Conservation (phyloP, 192 early-diverging fungal genomes). For the Coemansia sp. region DNA sequence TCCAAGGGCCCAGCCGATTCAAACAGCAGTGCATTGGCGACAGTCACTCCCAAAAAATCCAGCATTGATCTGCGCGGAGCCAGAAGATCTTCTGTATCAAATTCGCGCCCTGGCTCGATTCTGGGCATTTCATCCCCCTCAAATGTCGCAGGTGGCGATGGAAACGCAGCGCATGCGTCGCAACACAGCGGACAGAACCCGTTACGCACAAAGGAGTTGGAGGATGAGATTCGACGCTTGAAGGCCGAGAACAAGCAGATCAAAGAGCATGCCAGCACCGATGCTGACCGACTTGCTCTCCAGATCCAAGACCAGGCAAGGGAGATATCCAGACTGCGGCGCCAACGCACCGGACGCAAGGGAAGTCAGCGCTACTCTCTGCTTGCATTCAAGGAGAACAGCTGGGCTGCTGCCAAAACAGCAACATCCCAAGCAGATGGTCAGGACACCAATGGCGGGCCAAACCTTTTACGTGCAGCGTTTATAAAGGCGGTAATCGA, state of each 20-base stretch:
- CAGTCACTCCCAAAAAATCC: slow-evolving; percentile 7
- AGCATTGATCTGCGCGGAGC: slow-evolving; percentile 1
- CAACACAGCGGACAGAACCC: not conserved
- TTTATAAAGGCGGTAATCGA: slow-evolving; percentile 47
- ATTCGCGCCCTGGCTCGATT: slow-evolving; percentile 18
- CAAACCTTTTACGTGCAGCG: slow-evolving; percentile 44
- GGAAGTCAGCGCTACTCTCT: slow-evolving; percentile 42
- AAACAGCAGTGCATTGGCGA: not conserved
- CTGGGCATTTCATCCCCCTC: not conserved
- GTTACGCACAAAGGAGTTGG: slow-evolving; percentile 9
- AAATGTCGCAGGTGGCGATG: not conserved
- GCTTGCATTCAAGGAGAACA: slow-evolving; percentile 39
- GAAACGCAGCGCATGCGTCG: not conserved
- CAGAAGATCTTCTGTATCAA: not conserved
- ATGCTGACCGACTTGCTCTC: slow-evolving; percentile 30
- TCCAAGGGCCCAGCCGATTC: slow-evolving; percentile 10
- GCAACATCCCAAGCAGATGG: not conserved
- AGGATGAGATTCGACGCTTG: slow-evolving; percentile 31
- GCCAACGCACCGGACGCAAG: slow-evolving; percentile 34
- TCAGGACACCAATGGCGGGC: slow-evolving; percentile 11
- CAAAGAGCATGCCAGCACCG: slow-evolving; percentile 15
- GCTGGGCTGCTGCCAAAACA: slow-evolving; percentile 32
- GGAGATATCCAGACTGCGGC: slow-evolving; percentile 44
- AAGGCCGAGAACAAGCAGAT: slow-evolving; percentile 19
- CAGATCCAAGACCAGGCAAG: slow-evolving; percentile 50